Evolutionary conservation across 495 filamentous ascomycete genomes (phyloP), one percentile per base, ranked within the genome.

Genomic region (Podospora bellae-mahoneyi): DNA sequence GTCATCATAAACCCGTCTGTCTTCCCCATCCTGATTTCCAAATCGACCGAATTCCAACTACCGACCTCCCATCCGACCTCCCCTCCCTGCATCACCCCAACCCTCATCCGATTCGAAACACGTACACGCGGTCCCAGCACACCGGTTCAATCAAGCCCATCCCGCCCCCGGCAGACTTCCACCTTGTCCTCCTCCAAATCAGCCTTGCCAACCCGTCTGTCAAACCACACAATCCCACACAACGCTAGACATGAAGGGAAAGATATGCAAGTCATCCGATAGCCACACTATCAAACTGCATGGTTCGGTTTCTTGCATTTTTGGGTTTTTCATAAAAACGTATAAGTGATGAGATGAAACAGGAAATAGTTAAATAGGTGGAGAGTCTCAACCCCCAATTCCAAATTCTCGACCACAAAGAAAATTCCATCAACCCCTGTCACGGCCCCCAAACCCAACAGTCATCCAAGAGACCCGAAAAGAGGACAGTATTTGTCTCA

Each of bases 401-500:
- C n/a, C 55, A 19, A 58, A 58, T 26, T 58, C 39, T 20, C 19
- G 13, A 58, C 55, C 19, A 58, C n/a, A 58, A 58, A 58, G 55
- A 5, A 26, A 58, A 58, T 19, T 58, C 6, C 23, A 58, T 20
- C 55, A 26, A 2, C 30, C 30, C 30, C 9, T 9, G 23, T 13
- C n/a, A 58, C 55, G 7, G 10, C 55, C n/a, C 54, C 55, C n/a
- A 58, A 26, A 48, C 39, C 15, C 39, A 48, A 16, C 39, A 48
- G 39, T 16, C 55, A 58, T 26, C 23, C 23, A 19, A 23, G 55
- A 58, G 23, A 58, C 23, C 55, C 9, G 55, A 58, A 19, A 58
- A 19, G 9, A 58, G 61, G 61, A 63, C 61, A 63, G 61, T 63
- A 13, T 32, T 63, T 63, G 61, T 63, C 61, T 63, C 61, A 26